These are phyloP conservation scores for Acanthochlamys bracteata DNA, from an alignment of 106 monocot species.

Conservation along the genomic window DNA sequence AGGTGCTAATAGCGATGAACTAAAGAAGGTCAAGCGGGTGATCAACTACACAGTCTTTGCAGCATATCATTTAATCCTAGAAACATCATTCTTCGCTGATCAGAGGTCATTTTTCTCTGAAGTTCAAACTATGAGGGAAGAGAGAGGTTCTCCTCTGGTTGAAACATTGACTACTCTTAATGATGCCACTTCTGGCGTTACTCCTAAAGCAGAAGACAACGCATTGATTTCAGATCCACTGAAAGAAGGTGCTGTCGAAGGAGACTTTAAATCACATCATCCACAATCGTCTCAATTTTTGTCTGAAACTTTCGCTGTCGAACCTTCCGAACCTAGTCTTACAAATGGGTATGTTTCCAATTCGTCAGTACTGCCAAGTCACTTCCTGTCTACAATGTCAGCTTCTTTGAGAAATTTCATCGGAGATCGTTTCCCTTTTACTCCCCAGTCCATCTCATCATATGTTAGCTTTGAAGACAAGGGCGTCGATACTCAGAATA, in stretches of 20 bases:
- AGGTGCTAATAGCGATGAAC: constrained; percentile 72
- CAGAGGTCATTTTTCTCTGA: constrained; percentile 61
- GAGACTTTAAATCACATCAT: background rate
- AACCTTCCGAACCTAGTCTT: constrained; percentile 14
- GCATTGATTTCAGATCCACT: constrained; percentile 31
- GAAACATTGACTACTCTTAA: constrained; percentile 3
- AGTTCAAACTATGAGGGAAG: constrained; percentile 11
- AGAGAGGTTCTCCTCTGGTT: background rate
- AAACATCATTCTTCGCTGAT: constrained; percentile 88
- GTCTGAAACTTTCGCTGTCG: constrained; percentile 11
- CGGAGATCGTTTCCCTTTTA: constrained; percentile 12
- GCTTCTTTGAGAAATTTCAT: constrained; percentile 15
- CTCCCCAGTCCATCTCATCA: constrained; percentile 23
- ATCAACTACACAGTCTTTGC: constrained; percentile 79
- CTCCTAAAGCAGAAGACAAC: constrained; percentile 18
- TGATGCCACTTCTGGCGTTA: background rate
- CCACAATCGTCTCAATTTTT: constrained; percentile 2
- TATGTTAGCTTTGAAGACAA: constrained; percentile 12
- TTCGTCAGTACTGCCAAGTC: constrained; percentile 6
- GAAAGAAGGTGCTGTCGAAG: constrained; percentile 11
- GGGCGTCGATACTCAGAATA: constrained; percentile 8
- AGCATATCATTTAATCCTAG: constrained; percentile 87
- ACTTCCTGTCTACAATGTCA: constrained; percentile 34
- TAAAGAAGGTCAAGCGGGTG: constrained; percentile 81
- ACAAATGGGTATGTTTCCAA: background rate